These are phyloP conservation scores for Podaxis mareebaensis DNA, from an alignment of 768 basidiomycete genomes.

Conservation along the genomic window DNA sequence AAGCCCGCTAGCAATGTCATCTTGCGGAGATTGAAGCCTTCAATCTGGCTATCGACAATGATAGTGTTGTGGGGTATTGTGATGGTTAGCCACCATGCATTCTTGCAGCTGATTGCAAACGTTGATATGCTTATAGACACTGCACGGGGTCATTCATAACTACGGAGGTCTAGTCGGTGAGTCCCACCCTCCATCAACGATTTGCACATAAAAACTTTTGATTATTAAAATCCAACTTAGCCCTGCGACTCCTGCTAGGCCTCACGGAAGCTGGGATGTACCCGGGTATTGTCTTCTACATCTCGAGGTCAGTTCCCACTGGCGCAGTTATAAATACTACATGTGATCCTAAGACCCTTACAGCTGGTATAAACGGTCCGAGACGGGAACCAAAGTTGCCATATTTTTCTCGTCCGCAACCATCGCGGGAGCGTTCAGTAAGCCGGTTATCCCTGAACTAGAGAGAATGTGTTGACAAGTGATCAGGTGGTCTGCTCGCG, in stretches of 20 bases:
- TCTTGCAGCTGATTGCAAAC: background rate
- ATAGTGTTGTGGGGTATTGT: conserved; percentile 50
- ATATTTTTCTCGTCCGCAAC: conserved; percentile 83
- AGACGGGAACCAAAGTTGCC: conserved; percentile 71
- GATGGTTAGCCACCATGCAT: conserved; percentile 34
- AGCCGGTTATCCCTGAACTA: conserved; percentile 16
- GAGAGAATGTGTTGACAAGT: background rate
- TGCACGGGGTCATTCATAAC: conserved; percentile 62
- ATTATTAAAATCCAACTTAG: conserved; percentile 29
- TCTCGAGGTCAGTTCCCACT: conserved; percentile 46
- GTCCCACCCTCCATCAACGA: conserved; percentile 20
- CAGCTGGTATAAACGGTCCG: conserved; percentile 81
- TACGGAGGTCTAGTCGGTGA: conserved; percentile 64
- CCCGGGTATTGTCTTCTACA: conserved; percentile 61
- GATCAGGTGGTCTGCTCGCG: conserved; percentile 60
- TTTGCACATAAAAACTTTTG: background rate
- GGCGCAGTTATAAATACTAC: background rate
- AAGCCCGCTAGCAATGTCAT: conserved; percentile 67
- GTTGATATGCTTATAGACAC: conserved; percentile 39
- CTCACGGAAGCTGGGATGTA: conserved; percentile 59
- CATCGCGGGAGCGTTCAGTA: conserved; percentile 74
- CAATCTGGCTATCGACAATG: conserved; percentile 61
- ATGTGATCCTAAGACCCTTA: background rate
- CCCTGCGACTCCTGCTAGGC: conserved; percentile 64
- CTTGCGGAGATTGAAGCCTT: conserved; percentile 59